Conservation (phyloP, 495 filamentous ascomycete genomes). For the Daldinia bambusicola region DNA sequence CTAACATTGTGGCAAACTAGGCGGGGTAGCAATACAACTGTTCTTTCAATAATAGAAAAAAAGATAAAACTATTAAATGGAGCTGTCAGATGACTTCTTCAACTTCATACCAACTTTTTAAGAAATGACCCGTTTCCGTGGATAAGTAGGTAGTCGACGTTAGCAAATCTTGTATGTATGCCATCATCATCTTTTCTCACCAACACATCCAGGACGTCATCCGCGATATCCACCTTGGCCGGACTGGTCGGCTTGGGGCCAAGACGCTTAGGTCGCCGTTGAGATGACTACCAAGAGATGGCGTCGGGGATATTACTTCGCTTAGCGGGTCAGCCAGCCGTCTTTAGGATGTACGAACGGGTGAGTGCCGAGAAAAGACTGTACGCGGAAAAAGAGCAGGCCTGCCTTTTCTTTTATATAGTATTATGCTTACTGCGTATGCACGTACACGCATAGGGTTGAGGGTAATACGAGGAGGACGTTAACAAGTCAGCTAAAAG, state of each 20-base stretch:
- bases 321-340: background rate
- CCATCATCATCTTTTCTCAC: background rate
- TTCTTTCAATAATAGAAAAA: conserved; percentile 20
- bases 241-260: background rate
- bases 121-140: background rate
- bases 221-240: background rate
- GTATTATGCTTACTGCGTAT: background rate
- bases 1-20: conserved; percentile 17
- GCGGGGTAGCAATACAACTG: conserved; percentile 36
- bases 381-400: background rate
- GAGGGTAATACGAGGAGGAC: background rate
- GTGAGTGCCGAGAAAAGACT: background rate
- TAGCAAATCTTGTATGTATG: conserved; percentile 4
- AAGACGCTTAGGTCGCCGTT: background rate
- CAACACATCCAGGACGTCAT: conserved; percentile 12
- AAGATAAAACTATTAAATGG: background rate
- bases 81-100: conserved; percentile 32
- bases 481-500: background rate
- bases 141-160: background rate
- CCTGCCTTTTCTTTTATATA: background rate
- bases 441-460: background rate
- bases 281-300: background rate
- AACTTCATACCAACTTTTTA: conserved; percentile 12
- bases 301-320: background rate
- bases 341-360: background rate